These are phyloP conservation scores for Ophiostoma australiae DNA, from an alignment of 2,329 filamentous ascomycete species.

Conservation along the genomic window DNA sequence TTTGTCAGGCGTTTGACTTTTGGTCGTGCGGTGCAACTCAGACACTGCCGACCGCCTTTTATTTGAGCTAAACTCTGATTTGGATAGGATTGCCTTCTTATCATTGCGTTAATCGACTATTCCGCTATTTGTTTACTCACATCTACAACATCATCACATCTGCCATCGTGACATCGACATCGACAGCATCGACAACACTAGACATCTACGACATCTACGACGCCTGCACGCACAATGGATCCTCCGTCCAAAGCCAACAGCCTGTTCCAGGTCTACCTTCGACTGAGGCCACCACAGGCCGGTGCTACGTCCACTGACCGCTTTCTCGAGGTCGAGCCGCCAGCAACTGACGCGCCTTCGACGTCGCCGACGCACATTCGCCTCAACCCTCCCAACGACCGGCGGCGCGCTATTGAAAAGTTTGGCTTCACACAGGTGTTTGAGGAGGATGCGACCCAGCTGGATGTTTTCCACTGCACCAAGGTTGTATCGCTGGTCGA, in stretches of 20 bases:
- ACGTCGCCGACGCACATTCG: conserved; percentile 64
- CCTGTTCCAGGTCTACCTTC: conserved; percentile 88
- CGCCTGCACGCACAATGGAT: conserved; percentile 36
- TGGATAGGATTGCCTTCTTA: neutral
- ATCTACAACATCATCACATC: conserved; percentile 5
- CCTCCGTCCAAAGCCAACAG: conserved; percentile 38
- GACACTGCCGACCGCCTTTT: conserved; percentile 13
- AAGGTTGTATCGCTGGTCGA: conserved; percentile 71
- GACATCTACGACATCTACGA: neutral
- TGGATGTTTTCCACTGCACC: conserved; percentile 79
- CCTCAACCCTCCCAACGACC: conserved; percentile 74
- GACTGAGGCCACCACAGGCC: conserved; percentile 64
- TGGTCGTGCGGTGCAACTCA: conserved; percentile 17
- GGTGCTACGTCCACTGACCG: conserved; percentile 51
- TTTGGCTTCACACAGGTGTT: conserved; percentile 95
- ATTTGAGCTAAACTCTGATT: conserved; percentile 4
- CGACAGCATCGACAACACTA: neutral
- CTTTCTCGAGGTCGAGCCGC: conserved; percentile 70
- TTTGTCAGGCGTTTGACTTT: neutral
- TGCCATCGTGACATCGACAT: neutral
- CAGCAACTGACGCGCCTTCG: conserved; percentile 35
- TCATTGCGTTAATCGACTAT: conserved; percentile 12
- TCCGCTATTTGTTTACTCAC: neutral
- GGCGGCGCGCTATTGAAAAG: conserved; percentile 82
- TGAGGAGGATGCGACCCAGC: conserved; percentile 75